Conservation (phyloP, 139 green algal genomes). For the Coccomyxa sp. region DNA sequence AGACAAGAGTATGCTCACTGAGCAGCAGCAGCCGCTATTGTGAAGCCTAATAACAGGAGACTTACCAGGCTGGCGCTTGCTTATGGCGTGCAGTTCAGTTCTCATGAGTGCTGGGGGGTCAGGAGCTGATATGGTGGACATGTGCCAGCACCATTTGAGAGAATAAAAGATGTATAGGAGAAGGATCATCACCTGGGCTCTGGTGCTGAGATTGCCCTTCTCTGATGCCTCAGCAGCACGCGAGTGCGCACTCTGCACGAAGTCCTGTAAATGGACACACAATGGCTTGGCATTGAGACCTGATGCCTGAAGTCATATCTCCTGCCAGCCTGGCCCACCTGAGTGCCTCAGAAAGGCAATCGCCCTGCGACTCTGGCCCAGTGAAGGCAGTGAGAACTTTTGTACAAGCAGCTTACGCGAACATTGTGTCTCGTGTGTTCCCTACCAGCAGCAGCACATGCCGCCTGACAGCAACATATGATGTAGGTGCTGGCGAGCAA, state of each 20-base stretch:
- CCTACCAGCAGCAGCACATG: no score
- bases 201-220: conserved; percentile 42
- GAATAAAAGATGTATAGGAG: background rate
- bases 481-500: background rate
- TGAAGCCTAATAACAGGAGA: no score
- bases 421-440: no score
- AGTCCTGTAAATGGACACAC: conserved; percentile 28
- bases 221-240: conserved; percentile 32
- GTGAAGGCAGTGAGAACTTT: no score
- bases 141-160: background rate
- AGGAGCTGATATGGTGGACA: background rate
- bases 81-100: background rate
- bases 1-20: no score
- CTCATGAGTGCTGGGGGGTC: no score
- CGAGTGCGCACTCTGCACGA: conserved; percentile 65
- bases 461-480: background rate
- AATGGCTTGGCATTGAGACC: background rate
- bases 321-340: no score
- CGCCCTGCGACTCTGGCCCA: no score
- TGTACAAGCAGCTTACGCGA: no score
- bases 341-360: no score
- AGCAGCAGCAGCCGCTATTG: no score
- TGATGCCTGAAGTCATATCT: background rate
- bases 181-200: conserved; percentile 28
- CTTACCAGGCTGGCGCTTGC: no score